Percentiles rank a stretch among this genome's conserved stretches.
Conservation (phyloP, 441 rosid species). For the Syzygium syzygioides region DNA sequence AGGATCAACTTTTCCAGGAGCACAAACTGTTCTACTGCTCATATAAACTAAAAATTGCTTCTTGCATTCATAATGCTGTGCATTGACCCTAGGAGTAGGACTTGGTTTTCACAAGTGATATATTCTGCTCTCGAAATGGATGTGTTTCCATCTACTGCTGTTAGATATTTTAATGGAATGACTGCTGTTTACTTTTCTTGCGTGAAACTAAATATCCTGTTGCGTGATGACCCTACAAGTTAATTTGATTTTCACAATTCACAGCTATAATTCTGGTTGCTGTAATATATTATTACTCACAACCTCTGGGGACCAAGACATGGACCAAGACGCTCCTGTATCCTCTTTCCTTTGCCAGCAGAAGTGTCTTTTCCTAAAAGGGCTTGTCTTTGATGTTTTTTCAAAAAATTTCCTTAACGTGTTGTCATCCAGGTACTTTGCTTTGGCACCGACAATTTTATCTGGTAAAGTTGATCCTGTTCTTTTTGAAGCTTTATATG, state of each 20-base stretch:
- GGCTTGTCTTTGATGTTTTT: not conserved
- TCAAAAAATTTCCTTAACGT: conserved; percentile 23
- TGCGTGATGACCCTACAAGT: not conserved
- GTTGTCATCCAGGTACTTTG: conserved; percentile 58
- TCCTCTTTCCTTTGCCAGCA: conserved; percentile 31
- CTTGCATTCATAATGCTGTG: not conserved
- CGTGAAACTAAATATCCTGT: not conserved
- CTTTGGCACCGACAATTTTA: conserved; percentile 76
- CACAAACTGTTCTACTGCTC: not conserved
- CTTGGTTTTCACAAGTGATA: not conserved
- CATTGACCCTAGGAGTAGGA: not conserved
- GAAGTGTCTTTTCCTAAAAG: not conserved
- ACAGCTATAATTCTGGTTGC: conserved; percentile 84
- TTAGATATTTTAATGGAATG: not conserved
- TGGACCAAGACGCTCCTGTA: conserved; percentile 77
- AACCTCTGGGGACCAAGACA: conserved; percentile 42
- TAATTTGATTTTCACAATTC: conserved; percentile 7
- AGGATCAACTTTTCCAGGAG: not conserved
- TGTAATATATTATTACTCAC: conserved; percentile 65
- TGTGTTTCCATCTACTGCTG: not conserved
- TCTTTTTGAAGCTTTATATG: conserved; percentile 88
- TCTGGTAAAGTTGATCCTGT: conserved; percentile 75
- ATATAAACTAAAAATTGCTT: not conserved
- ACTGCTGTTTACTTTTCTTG: not conserved
- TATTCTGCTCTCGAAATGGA: not conserved